Evolutionary conservation across 202 grass and related monocot genomes (phyloP), one percentile per base, ranked within the genome.

Genomic region (Panicum virgatum): DNA sequence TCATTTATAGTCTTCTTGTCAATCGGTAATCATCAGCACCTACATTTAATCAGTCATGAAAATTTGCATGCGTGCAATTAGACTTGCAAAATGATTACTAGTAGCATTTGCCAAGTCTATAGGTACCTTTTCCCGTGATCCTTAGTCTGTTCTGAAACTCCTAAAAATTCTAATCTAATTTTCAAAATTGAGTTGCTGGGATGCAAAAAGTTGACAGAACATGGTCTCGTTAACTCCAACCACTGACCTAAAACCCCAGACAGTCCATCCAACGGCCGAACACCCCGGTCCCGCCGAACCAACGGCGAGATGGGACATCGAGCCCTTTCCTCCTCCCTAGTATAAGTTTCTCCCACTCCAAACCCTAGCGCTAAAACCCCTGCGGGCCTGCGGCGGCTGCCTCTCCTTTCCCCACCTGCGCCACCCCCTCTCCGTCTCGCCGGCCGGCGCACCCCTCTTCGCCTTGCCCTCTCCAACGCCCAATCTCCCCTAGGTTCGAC

Each of bases 361-460:
- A 44, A 44, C 42, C 42, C 42, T 44, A 10, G 12, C 19, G 38
- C 80, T 43, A 73, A 82, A 88, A 83, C 80, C 75, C 86, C 83
- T 42, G n/a, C n/a, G n/a, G n/a, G n/a, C n/a, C n/a, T n/a, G 66
- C 74, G 86, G 86, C 86, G 86, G 48, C 66, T 37, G 22, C 60
- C 36, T 62, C 54, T 23, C 12, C 19, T 67, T 48, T 48, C 27
- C 12, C 23, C 84, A 4, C 38, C 27, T n/a, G n/a, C n/a, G n/a
- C n/a, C 13, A 4, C 5, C 26, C 3, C 62, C 25, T 13, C 18
- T 26, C 37, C 75, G 22, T 44, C 37, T 43, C 37, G 65, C 65
- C 57, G 77, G 68, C 46, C 60, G 75, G 51, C 86, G 60, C 78
- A 44, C 45, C 56, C 19, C 38, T 50, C 47, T 6, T n/a, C 64